Conservation (phyloP, 805 yeast genomes). For the Tetrapisispora fleetii region DNA sequence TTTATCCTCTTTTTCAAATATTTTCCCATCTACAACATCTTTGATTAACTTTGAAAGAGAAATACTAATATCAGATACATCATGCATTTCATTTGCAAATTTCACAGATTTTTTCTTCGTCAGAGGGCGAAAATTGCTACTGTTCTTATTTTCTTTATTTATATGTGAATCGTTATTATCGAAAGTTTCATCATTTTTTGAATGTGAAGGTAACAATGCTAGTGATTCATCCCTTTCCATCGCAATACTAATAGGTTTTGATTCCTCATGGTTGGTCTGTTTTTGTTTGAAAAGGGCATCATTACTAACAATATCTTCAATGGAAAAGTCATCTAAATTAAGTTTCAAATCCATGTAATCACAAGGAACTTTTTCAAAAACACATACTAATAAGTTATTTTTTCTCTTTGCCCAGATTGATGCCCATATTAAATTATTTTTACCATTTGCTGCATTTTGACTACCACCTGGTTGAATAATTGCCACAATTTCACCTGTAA, state of each 20-base stretch:
- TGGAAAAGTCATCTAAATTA: conserved; percentile 24
- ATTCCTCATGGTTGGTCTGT: conserved; percentile 30
- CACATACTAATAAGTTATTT: conserved; percentile 63
- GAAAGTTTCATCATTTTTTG: neutral
- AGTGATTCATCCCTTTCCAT: conserved; percentile 1
- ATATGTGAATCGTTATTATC: neutral
- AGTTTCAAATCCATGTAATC: conserved; percentile 52
- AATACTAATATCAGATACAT: conserved; percentile 18
- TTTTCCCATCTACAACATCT: conserved; percentile 22
- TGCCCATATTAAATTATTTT: conserved; percentile 57
- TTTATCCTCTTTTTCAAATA: conserved; percentile 20
- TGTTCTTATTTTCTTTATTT: neutral
- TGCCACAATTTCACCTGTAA: conserved; percentile 80
- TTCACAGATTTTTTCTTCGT: conserved; percentile 18
- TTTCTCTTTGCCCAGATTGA: conserved; percentile 83
- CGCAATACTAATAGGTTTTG: neutral
- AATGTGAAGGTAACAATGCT: neutral
- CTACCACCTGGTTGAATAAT: conserved; percentile 53
- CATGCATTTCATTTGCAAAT: conserved; percentile 21
- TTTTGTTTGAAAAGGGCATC: conserved; percentile 43
- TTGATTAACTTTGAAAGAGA: conserved; percentile 21
- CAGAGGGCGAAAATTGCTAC: conserved; percentile 1
- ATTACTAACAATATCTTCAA: conserved; percentile 14
- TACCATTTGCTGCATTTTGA: conserved; percentile 3
- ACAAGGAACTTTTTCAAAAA: conserved; percentile 77